phyloP scores from a whole-genome alignment of 371 early-diverging fungal genomes.

The Mucor racemosus region DNA sequence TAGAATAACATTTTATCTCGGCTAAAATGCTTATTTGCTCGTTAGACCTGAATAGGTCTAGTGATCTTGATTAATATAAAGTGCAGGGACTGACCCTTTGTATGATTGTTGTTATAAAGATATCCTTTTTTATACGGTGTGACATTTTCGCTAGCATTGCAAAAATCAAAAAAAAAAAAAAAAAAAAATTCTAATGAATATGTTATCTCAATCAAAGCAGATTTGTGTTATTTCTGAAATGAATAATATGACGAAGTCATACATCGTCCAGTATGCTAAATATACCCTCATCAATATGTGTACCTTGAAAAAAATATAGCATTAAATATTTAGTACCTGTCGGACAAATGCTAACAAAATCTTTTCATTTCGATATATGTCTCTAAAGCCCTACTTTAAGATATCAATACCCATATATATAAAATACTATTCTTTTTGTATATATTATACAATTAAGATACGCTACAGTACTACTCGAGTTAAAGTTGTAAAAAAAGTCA shows the following conservation, averaged over 20 bases:
- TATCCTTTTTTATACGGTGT: not conserved
- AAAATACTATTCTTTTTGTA: not conserved
- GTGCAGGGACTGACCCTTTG: not conserved
- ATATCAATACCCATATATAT: not conserved
- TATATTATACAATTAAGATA: not conserved
- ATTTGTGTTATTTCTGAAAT: not conserved
- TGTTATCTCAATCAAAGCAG: not conserved
- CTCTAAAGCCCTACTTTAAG: not conserved
- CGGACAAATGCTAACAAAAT: not conserved
- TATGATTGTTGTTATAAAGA: not conserved
- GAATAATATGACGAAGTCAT: not conserved
- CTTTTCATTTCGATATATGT: too few relatives aligned
- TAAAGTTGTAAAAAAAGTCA: not conserved
- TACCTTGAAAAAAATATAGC: not conserved
- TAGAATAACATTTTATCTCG: not conserved
- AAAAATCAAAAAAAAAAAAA: not conserved
- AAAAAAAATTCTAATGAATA: too few relatives aligned
- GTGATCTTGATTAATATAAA: not conserved
- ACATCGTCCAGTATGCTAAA: not conserved
- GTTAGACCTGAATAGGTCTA: not conserved
- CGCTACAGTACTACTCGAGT: not conserved
- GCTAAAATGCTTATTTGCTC: not conserved
- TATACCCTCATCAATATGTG: not conserved
- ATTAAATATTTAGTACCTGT: not conserved
- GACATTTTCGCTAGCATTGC: not conserved